A percentile compares a stretch with the other conserved stretches of the same genome.
These are phyloP conservation scores for Galerina marginata DNA, from an alignment of 768 basidiomycete species.

Conservation along the genomic window DNA sequence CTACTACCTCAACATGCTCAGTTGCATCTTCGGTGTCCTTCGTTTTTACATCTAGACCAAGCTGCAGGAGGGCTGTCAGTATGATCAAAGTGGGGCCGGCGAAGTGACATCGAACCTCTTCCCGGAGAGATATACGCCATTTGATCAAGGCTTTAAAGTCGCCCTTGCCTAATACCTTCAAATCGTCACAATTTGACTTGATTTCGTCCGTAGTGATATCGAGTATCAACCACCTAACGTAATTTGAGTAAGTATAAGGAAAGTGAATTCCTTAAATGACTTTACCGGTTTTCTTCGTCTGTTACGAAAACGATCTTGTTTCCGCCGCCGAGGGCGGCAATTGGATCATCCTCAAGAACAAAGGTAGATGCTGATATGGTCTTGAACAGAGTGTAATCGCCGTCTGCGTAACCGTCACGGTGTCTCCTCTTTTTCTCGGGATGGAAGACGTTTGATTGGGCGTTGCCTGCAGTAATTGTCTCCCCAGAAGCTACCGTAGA, in stretches of 20 bases:
- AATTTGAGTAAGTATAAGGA: not conserved
- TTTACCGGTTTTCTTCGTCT: slow-evolving; percentile 85
- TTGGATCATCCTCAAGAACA: slow-evolving; percentile 70
- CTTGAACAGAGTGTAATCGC: slow-evolving; percentile 90
- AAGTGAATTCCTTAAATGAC: not conserved
- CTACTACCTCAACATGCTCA: slow-evolving; percentile 69
- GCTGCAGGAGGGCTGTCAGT: slow-evolving; percentile 41
- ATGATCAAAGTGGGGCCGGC: not conserved
- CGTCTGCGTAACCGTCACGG: slow-evolving; percentile 94
- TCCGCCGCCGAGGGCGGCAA: slow-evolving; percentile 75
- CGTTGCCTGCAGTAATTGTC: slow-evolving; percentile 66
- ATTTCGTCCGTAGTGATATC: slow-evolving; percentile 81
- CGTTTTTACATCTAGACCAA: slow-evolving; percentile 84
- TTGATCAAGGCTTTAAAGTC: slow-evolving; percentile 94
- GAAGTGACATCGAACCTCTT: slow-evolving; percentile 67
- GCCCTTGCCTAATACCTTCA: slow-evolving; percentile 96
- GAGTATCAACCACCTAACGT: slow-evolving; percentile 70
- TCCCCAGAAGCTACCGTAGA: slow-evolving; percentile 49
- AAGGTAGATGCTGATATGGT: slow-evolving; percentile 73
- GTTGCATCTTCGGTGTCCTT: slow-evolving; percentile 76
- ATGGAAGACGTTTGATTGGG: slow-evolving; percentile 91
- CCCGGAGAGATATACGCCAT: slow-evolving; percentile 87
- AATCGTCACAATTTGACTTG: slow-evolving; percentile 83
- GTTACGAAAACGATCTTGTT: slow-evolving; percentile 80
- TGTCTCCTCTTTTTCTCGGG: slow-evolving; percentile 95